Base-by-base conservation (phyloP, 2,329 filamentous ascomycete species). In the Whalleya microplaca region DNA sequence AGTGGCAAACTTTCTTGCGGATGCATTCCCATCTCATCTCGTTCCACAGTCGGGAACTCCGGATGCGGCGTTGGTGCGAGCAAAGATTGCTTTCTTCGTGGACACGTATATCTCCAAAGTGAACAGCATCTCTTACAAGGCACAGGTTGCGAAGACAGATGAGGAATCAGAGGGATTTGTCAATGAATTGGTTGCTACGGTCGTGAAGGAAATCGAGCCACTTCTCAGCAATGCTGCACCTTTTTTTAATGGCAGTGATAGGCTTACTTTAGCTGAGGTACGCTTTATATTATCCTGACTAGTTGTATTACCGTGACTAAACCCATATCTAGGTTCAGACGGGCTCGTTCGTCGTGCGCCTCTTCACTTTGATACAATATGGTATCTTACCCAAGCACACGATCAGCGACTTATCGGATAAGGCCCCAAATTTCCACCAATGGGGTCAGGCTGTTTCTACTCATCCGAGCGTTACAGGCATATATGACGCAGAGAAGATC, bases 181-280 rank as follows among this genome's bases (percentile, higher is more conserved):
- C 0, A 73, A 80, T 20, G 80, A 80, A 8, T 75, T 84, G n/a
- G 75, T 88, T 2, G 78, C 76, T 1, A 77, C 76, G 1, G 73
- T 90, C 1, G 77, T 79, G 51, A 91, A 88, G 75, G 89, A 94
- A 66, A 75, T 95, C 53, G 91, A 93, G 73, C 89, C 89, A 1
- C 73, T 91, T 40, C 75, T 96, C 21, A 67, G 66, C 2, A 76
- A 79, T 51, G 80, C 80, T 0, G 75, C 70, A 1, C 86, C 86
- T 0, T 90, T 85, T 71, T 90, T 89, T 69, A 84, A 83, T 2
- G 87, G 87, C 0, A 84, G 80, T 49, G 76, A 82, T 19, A 84
- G 76, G 68, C 69, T 92, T 41, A 94, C 90, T 0, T 73, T 92
- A 37, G 91, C 87, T 10, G 91, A 95, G 83, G 90, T 90, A 73